Conservation (phyloP, 2,329 filamentous ascomycete genomes). For the Alternaria incomplexa region DNA sequence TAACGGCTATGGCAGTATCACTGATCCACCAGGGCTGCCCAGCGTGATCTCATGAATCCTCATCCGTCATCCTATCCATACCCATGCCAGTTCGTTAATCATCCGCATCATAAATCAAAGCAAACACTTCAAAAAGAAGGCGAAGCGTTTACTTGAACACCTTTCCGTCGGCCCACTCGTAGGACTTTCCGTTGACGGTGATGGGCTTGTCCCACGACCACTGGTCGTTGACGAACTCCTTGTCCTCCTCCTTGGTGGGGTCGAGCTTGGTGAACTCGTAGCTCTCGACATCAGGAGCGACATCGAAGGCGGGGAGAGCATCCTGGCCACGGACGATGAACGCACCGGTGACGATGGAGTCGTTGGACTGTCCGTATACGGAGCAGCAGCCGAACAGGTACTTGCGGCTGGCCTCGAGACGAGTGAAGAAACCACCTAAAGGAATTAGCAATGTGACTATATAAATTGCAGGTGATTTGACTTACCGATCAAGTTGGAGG, state of each 20-base stretch:
- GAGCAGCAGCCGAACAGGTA: constrained; percentile 91
- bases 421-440: constrained; percentile 86
- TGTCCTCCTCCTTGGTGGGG: constrained; percentile 82
- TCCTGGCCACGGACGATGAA: constrained; percentile 96
- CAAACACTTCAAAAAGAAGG: constrained; percentile 14
- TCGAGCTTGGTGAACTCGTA: constrained; percentile 98
- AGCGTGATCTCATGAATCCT: constrained; percentile 33
- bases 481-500: constrained; percentile 89
- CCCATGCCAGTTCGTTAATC: constrained; percentile 42
- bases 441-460: constrained; percentile 17
- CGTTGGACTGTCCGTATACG: constrained; percentile 87
- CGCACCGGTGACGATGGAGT: constrained; percentile 89
- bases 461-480: neutral
- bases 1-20: constrained; percentile 32
- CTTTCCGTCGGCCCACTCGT: constrained; percentile 89
- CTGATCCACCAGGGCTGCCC: constrained; percentile 34
- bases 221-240: constrained; percentile 80
- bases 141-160: constrained; percentile 87
- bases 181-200: constrained; percentile 82
- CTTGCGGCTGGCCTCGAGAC: constrained; percentile 97
- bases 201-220: constrained; percentile 94
- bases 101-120: constrained; percentile 41
- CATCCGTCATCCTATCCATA: constrained; percentile 34
- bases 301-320: constrained; percentile 83
- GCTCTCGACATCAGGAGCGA: constrained; percentile 96